phyloP scores from a whole-genome alignment of 2,329 filamentous ascomycete species.

The Trichocomaceae sp. region DNA sequence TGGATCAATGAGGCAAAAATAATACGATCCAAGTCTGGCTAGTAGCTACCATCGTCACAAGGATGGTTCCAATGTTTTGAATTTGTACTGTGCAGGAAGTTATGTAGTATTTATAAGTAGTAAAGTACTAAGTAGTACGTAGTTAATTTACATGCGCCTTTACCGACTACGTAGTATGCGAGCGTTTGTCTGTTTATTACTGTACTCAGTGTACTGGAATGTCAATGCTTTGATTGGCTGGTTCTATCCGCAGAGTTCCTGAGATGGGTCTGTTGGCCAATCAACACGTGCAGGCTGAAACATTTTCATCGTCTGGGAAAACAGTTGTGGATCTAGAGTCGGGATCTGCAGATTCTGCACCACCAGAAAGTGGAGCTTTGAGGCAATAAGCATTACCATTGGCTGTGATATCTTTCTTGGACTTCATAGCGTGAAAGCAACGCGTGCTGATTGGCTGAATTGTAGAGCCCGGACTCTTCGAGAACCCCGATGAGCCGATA shows the following conservation, averaged over 20 bases:
- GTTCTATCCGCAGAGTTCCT: background rate
- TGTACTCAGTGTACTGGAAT: no score
- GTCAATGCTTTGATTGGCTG: background rate
- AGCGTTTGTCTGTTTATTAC: background rate
- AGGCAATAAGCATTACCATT: background rate
- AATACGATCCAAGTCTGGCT: background rate
- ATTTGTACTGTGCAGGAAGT: no score
- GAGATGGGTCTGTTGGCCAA: background rate
- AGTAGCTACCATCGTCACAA: no score
- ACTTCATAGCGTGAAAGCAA: background rate
- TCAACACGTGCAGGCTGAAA: background rate
- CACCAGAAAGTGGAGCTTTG: no score
- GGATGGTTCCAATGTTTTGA: no score
- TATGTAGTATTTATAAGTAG: no score
- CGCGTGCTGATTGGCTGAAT: background rate
- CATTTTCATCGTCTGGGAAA: background rate
- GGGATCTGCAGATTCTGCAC: no score
- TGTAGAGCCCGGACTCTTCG: background rate
- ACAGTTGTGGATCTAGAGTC: background rate
- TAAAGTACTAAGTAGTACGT: no score
- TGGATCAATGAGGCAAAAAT: background rate
- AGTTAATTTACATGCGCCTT: background rate
- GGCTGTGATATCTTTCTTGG: background rate
- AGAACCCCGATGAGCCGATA: background rate
- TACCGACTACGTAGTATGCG: background rate